phyloP scores from a whole-genome alignment of 73 alveolate genomes.

The Paramecium sonneborni region DNA sequence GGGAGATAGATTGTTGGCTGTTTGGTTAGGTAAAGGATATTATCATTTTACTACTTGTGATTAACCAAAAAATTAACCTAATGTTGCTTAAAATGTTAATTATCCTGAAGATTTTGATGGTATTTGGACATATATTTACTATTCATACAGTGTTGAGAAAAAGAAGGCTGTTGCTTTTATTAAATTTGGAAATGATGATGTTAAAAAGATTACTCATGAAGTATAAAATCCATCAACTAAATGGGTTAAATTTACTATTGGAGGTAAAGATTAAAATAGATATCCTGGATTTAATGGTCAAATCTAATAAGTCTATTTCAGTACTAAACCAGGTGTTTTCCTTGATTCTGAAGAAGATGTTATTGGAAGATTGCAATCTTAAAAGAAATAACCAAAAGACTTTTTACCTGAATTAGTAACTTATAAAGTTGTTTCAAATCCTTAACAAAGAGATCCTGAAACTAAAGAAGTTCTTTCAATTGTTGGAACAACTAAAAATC shows the following conservation, averaged over 20 bases:
- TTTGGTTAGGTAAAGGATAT: slow-evolving; percentile 48
- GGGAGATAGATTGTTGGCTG: slow-evolving; percentile 46
- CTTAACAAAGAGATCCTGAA: background rate
- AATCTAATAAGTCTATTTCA: background rate
- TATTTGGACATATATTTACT: slow-evolving; percentile 42
- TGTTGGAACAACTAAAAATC: slow-evolving; percentile 24
- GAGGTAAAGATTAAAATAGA: slow-evolving; percentile 39
- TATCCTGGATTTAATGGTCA: slow-evolving; percentile 55
- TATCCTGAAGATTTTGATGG: slow-evolving; percentile 52
- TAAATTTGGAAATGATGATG: slow-evolving; percentile 47
- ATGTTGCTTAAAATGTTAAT: slow-evolving; percentile 19
- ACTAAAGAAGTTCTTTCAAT: slow-evolving; percentile 3
- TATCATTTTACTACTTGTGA: slow-evolving; percentile 51
- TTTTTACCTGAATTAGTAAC: slow-evolving; percentile 8
- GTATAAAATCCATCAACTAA: slow-evolving; percentile 1
- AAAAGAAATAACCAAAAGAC: background rate
- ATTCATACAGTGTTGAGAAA: slow-evolving; percentile 39
- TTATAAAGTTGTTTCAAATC: background rate
- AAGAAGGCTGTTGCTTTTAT: slow-evolving; percentile 50
- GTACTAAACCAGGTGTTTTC: slow-evolving; percentile 28
- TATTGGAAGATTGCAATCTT: background rate
- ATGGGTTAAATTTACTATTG: slow-evolving; percentile 1
- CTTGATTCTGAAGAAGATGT: slow-evolving; percentile 34
- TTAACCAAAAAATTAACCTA: slow-evolving; percentile 9
- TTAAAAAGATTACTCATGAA: background rate